Evolutionary conservation across 2,329 filamentous ascomycete genomes (phyloP).

Genomic region (Fusarium foetens): DNA sequence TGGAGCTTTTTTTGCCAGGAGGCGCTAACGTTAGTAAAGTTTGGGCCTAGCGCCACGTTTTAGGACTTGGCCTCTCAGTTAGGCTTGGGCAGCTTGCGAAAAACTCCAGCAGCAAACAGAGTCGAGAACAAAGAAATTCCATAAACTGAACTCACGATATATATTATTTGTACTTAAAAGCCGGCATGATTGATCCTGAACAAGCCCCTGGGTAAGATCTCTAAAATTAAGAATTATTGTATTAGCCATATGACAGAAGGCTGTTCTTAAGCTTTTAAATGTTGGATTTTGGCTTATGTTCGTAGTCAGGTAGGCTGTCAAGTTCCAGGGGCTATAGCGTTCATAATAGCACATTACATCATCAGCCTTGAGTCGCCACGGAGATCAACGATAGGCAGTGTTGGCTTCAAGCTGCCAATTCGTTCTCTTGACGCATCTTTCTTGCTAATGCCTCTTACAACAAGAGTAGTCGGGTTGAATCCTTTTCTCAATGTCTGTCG

Average conservation of each 20-base stretch:
- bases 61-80: background rate
- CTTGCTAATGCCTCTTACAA: background rate
- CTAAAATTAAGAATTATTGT: background rate
- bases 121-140: background rate
- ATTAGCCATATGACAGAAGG: background rate
- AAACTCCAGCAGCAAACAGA: constrained; percentile 2
- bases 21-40: constrained; percentile 42
- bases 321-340: constrained; percentile 3
- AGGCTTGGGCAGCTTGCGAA: constrained; percentile 2
- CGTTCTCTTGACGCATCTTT: background rate
- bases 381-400: background rate
- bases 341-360: constrained; percentile 15
- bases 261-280: background rate
- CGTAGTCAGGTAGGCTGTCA: background rate
- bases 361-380: constrained; percentile 11
- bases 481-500: constrained; percentile 48
- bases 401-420: background rate
- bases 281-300: background rate
- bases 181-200: no score
- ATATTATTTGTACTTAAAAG: background rate
- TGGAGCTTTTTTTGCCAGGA: constrained; percentile 57
- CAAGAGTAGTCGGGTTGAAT: background rate
- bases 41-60: constrained; percentile 40
- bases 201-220: background rate
- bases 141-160: background rate